Percentiles rank a stretch among this genome's conserved stretches.
Evolutionary conservation across 768 basidiomycete species (phyloP).

Genomic region (Psilocybe tampanensis): DNA sequence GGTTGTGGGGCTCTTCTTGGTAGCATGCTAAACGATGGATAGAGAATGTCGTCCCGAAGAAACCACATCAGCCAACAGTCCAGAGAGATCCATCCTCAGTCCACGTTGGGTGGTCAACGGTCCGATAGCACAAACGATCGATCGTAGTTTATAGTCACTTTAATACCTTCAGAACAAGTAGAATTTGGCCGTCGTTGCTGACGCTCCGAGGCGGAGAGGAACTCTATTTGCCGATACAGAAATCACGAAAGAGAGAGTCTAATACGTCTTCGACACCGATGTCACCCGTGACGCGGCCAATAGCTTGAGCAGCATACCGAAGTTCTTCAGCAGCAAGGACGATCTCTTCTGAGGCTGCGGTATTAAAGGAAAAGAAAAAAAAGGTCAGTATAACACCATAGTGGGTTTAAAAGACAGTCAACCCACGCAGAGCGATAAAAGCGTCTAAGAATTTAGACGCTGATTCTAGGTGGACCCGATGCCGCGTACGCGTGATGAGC

Average conservation of each 20-base stretch:
- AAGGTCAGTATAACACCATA: neutral
- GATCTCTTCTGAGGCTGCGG: conserved; percentile 63
- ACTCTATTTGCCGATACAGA: conserved; percentile 87
- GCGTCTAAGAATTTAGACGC: conserved; percentile 64
- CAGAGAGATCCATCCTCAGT: no score
- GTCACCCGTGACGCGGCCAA: conserved; percentile 82
- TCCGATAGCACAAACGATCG: no score
- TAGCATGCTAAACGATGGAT: no score
- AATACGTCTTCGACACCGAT: conserved; percentile 85
- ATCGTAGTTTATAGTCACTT: no score
- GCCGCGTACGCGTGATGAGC: conserved; percentile 78
- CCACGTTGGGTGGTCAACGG: no score
- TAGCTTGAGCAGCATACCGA: conserved; percentile 79
- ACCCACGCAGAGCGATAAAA: conserved; percentile 52
- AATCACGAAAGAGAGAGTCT: conserved; percentile 81
- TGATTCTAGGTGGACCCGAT: conserved; percentile 73
- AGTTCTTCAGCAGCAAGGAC: conserved; percentile 87
- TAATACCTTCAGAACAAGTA: no score
- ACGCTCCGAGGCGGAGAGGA: no score
- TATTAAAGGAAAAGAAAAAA: neutral
- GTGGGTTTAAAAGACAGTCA: conserved; percentile 7
- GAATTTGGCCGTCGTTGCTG: no score
- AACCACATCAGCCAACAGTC: no score
- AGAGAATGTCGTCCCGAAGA: no score
- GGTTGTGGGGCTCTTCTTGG: no score